Base-by-base conservation (phyloP, 2,329 filamentous ascomycete genomes). In the Hirsutella minnesotensis region DNA sequence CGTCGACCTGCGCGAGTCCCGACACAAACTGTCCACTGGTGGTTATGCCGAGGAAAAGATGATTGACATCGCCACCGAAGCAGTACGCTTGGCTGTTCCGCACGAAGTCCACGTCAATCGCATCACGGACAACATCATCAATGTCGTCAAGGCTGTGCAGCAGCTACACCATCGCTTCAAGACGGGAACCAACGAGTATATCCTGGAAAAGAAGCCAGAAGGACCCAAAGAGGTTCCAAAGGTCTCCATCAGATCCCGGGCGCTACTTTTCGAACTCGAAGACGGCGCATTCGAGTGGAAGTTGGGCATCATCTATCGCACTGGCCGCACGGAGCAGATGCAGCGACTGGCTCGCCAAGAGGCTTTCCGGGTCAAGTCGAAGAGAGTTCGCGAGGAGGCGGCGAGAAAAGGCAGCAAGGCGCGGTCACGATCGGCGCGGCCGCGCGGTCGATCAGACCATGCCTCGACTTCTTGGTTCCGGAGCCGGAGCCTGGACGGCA, bases 241-340 rank as follows among this genome's bases (percentile, higher is more conserved):
- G 56, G 69, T 98, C 19, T 90, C 88, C 0, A 51, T 98, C 9
- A 79, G 88, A 41, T 83, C 83, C 43, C 84, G 85, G 53, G 85
- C 84, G 5, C 70, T 98, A 20, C 66, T 95, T 3, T 90, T 98
- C 46, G 90, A 96, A 56, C 71, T 98, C 30, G 92, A 98, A 63
- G 92, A 98, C 58, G 90, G 92, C 40, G 83, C 86, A 0, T 98
- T 98, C 55, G 92, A 98, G 60, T 98, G 89, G 86, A 96, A 95
- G 58, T 69, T 98, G 9, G 87, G 89, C 15, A 81, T 88, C 56
- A 98, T 98, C 41, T 98, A 96, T 60, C 81, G 90, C 27, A 79
- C 86, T 38, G 92, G 94, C 1, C 72, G 90, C 18, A 69, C 89
- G 43, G 92, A 98, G 60, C 90, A 96, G 61, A 81, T 83, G 57